Base-by-base conservation (phyloP, 352 stramenopile species). In the Globisporangium cederbergense region DNA sequence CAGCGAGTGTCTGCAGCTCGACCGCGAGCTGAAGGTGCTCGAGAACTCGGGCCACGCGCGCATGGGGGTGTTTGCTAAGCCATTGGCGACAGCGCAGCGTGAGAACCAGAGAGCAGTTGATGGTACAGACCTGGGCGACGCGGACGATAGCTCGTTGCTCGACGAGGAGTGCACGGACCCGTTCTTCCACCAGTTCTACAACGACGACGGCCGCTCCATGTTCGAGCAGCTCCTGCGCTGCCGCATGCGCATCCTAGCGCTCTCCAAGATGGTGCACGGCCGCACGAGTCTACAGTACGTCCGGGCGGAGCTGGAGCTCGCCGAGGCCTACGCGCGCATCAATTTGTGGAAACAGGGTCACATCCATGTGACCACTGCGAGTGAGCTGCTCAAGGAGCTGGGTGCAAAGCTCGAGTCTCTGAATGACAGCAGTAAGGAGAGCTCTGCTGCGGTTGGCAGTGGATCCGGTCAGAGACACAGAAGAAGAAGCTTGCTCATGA, bases 321-420 rank as follows among this genome's bases (percentile, higher is more conserved):
- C 71, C 0, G 81, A 89, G 56, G 66, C 61, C 2, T 92, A 90
- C 38, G 71, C 79, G 4, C 68, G 77, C 0, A 58, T 89, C 42
- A 86, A 81, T 46, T 72, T 92, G 13, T 90, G 83, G 83, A 90
- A 92, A 50, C 83, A 92, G 46, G 79, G 75, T 0, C 71, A 89
- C 42, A 43, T 75, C 6, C 83, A 92, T 42, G 61, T 74, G 5
- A 68, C 67, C 7, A 62, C 64, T 14, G 74, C 74, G 4, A 72
- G 71, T 13, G 75, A 71, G 36, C 38, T 89, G 4, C 67, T 91
- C 22, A 69, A 71, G 45, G 60, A 72, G 8, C 49, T 81, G n/a
- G 67, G 75, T 3, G 51, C 60, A 0, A 47, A 60, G 20, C 43
- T 54, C 9, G 28, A 54, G 6, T 16, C 49, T n/a, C 13, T 40